Base-by-base conservation (phyloP, 2,329 filamentous ascomycete species). In the Fusarium stilboides region DNA sequence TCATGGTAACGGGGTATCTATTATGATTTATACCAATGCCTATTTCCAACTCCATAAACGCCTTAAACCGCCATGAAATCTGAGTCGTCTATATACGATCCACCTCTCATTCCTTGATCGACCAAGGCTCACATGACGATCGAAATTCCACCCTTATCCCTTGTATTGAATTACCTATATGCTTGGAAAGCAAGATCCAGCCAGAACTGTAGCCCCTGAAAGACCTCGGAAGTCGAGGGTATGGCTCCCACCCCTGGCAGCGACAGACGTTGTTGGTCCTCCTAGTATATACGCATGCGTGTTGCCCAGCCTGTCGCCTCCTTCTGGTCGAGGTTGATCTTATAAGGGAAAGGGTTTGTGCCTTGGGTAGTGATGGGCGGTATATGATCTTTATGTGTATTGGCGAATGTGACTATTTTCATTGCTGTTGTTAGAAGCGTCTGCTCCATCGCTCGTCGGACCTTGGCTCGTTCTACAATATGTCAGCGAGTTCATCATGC, bases 351-450 rank as follows among this genome's bases (percentile, higher is more conserved):
- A 0, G 96, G 95, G 78, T 98, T 98, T 47, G 92, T 93, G 77
- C 91, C 94, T 22, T 94, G 96, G 10, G 94, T 97, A 69, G 94
- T 98, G 74, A 98, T 98, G 51, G 95, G 96, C 2, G 96, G 96
- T 70, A 99, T 98, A 80, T 98, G 96, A 76, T 97, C 93, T 79
- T 97, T 97, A 80, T 98, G 92, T 52, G 88, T 84, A 81, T 97
- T 97, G 74, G 93, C 94, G 55, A 93, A 92, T 66, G 90, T 91
- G 72, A 98, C 89, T 74, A 98, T 95, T 81, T 97, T 97, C 84
- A 97, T 89, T 61, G 92, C 92, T 8, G 94, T 93, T 65, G 94
- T 92, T 69, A 94, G 89, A 56, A 99, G 88, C 43, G 93, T 96
- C 66, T 93, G 92, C 75, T 95, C 93, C 92, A 97, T 97, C 51